phyloP scores from a whole-genome alignment of 352 stramenopile genomes.

The Albugo candida region DNA sequence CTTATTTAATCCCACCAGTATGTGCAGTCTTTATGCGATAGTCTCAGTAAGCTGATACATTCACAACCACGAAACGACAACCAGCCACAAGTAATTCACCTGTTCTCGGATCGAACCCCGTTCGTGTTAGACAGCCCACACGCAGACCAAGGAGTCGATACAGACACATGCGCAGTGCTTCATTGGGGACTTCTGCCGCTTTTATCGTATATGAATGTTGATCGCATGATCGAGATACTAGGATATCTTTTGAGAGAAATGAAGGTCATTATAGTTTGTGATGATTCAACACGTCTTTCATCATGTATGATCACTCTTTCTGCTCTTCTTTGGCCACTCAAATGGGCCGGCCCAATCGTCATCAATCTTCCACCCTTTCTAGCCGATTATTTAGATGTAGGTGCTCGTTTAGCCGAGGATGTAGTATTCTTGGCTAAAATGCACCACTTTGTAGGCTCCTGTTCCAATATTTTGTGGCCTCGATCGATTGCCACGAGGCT shows the following conservation, averaged over 20 bases:
- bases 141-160: constrained; percentile 17
- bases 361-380: constrained; percentile 24
- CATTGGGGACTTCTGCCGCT: constrained; percentile 26
- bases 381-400: constrained; percentile 34
- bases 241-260: constrained; percentile 24
- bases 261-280: constrained; percentile 30
- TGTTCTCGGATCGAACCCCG: constrained; percentile 3
- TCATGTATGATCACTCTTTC: constrained; percentile 19
- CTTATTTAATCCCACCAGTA: constrained; percentile 10
- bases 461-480: constrained; percentile 31
- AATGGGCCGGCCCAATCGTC: constrained; percentile 29
- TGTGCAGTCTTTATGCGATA: constrained; percentile 16
- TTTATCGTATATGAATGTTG: constrained; percentile 15
- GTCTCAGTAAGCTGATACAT: constrained; percentile 11
- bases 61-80: constrained; percentile 7
- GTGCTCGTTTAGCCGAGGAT: neutral
- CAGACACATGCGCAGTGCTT: constrained; percentile 18
- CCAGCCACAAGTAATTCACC: constrained; percentile 7
- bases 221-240: constrained; percentile 21
- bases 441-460: constrained; percentile 11
- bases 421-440: neutral
- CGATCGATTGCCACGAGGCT: constrained; percentile 17
- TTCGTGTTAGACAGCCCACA: constrained; percentile 14
- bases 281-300: constrained; percentile 21
- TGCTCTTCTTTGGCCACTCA: constrained; percentile 22